These are phyloP conservation scores for Tuber calosporum DNA, from an alignment of 495 filamentous ascomycete genomes.

Conservation along the genomic window DNA sequence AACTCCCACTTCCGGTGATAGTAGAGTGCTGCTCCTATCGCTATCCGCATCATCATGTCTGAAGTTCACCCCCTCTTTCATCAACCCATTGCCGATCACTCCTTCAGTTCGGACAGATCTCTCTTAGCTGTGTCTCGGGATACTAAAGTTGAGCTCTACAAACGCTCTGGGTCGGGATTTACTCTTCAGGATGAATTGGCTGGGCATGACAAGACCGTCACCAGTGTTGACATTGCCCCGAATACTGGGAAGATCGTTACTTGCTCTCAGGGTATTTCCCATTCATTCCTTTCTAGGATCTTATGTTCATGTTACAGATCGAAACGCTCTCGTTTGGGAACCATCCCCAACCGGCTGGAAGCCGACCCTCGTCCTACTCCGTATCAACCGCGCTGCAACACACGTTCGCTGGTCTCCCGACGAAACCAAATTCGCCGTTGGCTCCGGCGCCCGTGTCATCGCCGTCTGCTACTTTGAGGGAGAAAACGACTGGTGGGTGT, in stretches of 20 bases:
- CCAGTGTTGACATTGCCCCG: slow-evolving; percentile 90
- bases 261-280: slow-evolving; percentile 75
- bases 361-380: slow-evolving; percentile 89
- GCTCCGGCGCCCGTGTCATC: slow-evolving; percentile 89
- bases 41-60: slow-evolving; percentile 57
- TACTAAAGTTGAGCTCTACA: slow-evolving; percentile 84
- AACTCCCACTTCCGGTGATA: slow-evolving; percentile 50
- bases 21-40: slow-evolving; percentile 99
- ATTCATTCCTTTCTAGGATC: slow-evolving; percentile 1
- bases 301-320: slow-evolving; percentile 54
- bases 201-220: slow-evolving; percentile 94
- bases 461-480: slow-evolving; percentile 98
- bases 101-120: slow-evolving; percentile 84
- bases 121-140: slow-evolving; percentile 88
- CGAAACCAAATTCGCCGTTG: slow-evolving; percentile 94
- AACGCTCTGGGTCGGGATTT: slow-evolving; percentile 64
- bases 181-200: slow-evolving; percentile 82
- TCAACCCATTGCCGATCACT: slow-evolving; percentile 91
- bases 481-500: slow-evolving; percentile 99
- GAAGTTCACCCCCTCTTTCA: slow-evolving; percentile 97
- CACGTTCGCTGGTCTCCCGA: slow-evolving; percentile 96
- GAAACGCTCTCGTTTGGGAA: slow-evolving; percentile 97
- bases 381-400: slow-evolving; percentile 93
- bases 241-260: slow-evolving; percentile 86
- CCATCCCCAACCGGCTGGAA: slow-evolving; percentile 86